These are phyloP conservation scores for Grosmannia clavigera DNA, from an alignment of 2,329 filamentous ascomycete genomes.

Conservation along the genomic window DNA sequence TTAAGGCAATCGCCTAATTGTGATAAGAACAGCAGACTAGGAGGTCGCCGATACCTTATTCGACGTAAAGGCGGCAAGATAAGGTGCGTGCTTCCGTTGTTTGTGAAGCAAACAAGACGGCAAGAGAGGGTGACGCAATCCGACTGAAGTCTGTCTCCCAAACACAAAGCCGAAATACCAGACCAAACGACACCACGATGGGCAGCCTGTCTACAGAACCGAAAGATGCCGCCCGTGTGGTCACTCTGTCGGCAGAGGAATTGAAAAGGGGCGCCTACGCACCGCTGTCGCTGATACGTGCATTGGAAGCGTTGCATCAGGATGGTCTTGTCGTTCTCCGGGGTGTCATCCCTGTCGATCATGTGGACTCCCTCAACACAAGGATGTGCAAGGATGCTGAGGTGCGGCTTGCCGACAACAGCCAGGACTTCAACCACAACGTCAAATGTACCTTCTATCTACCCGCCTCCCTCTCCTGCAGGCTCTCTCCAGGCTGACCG, in stretches of 20 bases:
- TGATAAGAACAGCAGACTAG: not conserved
- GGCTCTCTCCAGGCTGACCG: not conserved
- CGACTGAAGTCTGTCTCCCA: not conserved
- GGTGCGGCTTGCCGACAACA: constrained; percentile 8
- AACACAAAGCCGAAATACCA: not conserved
- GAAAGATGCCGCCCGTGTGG: not conserved
- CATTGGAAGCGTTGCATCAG: constrained; percentile 13
- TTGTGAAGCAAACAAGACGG: not conserved
- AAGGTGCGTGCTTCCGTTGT: not conserved
- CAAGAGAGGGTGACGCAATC: not conserved
- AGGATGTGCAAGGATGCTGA: constrained; percentile 14
- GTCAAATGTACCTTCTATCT: constrained; percentile 11
- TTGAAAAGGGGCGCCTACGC: not conserved
- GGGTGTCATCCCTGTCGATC: constrained; percentile 11
- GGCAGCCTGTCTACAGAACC: not conserved
- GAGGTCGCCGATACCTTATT: not conserved
- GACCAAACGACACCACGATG: not conserved
- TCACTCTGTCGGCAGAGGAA: constrained; percentile 1
- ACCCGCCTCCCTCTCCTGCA: not conserved
- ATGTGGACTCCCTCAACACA: constrained; percentile 12
- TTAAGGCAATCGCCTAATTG: not conserved
- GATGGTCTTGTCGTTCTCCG: constrained; percentile 16
- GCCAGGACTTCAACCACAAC: constrained; percentile 13
- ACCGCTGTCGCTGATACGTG: constrained; percentile 3
- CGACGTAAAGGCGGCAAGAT: not conserved